Evolutionary conservation across 768 basidiomycete species (phyloP).

Genomic region (Lactarius sp.): DNA sequence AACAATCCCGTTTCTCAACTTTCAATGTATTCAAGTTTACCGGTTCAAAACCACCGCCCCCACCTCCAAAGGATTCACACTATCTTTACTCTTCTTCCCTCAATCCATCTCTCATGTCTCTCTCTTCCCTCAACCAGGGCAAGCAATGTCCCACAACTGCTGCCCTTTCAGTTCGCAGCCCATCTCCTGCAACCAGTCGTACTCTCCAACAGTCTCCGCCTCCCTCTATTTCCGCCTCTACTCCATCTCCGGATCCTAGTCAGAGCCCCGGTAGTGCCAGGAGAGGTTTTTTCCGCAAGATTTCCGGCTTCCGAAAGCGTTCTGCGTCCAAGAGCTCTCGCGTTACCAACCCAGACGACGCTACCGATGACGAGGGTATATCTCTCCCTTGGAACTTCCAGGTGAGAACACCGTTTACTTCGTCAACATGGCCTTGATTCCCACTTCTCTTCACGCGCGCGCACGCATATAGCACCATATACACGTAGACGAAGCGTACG

Average conservation of each 20-base stretch:
- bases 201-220: conserved; percentile 3
- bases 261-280: neutral
- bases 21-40: conserved; percentile 24
- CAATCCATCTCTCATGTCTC: conserved; percentile 17
- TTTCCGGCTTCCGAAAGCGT: conserved; percentile 19
- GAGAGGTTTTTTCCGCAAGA: conserved; percentile 21
- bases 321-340: conserved; percentile 18
- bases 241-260: neutral
- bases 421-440: neutral
- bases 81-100: conserved; percentile 15
- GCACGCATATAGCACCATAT: conserved; percentile 21
- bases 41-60: conserved; percentile 19
- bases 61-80: conserved; percentile 22
- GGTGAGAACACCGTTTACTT: conserved; percentile 1
- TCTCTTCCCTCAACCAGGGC: conserved; percentile 1
- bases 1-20: conserved; percentile 23
- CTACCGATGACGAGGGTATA: conserved; percentile 17
- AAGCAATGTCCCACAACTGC: neutral
- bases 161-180: conserved; percentile 2
- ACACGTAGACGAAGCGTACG: conserved; percentile 25
- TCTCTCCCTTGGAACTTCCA: conserved; percentile 26
- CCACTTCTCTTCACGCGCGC: neutral
- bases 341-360: neutral
- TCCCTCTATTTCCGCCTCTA: neutral
- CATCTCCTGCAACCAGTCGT: conserved; percentile 22